Conservation (phyloP, 2,329 filamentous ascomycete genomes). For the Neurospora sp. region DNA sequence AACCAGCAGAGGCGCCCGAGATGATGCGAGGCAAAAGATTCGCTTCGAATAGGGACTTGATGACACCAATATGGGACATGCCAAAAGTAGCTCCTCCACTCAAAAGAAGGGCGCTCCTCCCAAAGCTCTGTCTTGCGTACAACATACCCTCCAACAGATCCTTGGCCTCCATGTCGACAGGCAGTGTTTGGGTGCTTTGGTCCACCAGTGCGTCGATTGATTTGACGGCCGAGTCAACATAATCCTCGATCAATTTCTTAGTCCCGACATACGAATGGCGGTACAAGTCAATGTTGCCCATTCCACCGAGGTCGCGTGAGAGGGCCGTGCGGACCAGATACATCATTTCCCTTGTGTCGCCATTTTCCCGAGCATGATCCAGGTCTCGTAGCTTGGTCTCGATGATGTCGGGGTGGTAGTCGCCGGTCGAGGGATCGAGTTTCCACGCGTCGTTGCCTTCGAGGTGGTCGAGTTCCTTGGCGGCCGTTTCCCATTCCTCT, state of each 20-base stretch:
- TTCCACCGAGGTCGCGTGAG: conserved; percentile 71
- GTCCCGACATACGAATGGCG: conserved; percentile 77
- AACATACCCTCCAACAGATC: conserved; percentile 58
- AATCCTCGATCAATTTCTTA: conserved; percentile 76
- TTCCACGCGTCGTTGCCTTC: conserved; percentile 83
- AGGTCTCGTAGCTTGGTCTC: conserved; percentile 60
- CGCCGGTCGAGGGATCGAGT: conserved; percentile 44
- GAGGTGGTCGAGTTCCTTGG: conserved; percentile 65
- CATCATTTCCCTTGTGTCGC: conserved; percentile 68
- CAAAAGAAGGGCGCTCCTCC: conserved; percentile 71
- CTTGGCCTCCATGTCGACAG: conserved; percentile 46
- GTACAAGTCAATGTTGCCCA: conserved; percentile 76
- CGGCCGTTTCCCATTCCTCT: conserved; percentile 65
- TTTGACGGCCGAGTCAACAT: conserved; percentile 68
- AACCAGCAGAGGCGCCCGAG: conserved; percentile 78
- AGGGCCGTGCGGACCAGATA: conserved; percentile 71
- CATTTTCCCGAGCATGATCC: conserved; percentile 60
- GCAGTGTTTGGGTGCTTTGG: conserved; percentile 35
- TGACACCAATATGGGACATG: conserved; percentile 83
- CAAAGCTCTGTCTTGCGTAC: conserved; percentile 67
- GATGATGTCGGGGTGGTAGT: conserved; percentile 64
- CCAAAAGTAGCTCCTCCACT: conserved; percentile 85
- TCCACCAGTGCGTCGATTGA: conserved; percentile 66
- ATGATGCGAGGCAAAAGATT: conserved; percentile 75
- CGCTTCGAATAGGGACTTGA: conserved; percentile 69